phyloP scores from a whole-genome alignment of 306 rosid genomes.

The Luffa aegyptiaca region DNA sequence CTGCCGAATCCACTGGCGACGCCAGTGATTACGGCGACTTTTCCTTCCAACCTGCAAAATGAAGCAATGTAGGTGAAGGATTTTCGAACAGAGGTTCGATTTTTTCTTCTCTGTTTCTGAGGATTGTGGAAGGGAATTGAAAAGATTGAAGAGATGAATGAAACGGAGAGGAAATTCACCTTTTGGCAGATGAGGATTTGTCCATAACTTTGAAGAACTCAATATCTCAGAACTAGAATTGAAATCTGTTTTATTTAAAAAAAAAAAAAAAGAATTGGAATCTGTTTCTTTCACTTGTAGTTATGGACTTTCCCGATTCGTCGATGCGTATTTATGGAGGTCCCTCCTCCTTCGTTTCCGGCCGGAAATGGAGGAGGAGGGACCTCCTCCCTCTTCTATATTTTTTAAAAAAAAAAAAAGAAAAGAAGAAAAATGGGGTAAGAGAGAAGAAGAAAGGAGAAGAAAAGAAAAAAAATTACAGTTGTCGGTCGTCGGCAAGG shows the following conservation, averaged over 20 bases:
- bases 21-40: constrained; percentile 70
- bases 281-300: too few relatives aligned
- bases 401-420: too few relatives aligned
- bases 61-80: not conserved
- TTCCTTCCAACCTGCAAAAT: constrained; percentile 43
- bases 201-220: not conserved
- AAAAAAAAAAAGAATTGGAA: too few relatives aligned
- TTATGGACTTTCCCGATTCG: not conserved
- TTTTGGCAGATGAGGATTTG: not conserved
- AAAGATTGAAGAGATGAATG: not conserved
- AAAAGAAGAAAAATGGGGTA: too few relatives aligned
- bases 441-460: too few relatives aligned
- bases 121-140: not conserved
- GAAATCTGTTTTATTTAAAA: not conserved
- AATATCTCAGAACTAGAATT: not conserved
- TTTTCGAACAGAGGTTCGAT: not conserved
- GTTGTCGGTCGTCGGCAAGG: too few relatives aligned
- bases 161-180: not conserved
- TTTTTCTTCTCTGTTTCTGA: not conserved
- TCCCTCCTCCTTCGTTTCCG: too few relatives aligned
- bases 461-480: too few relatives aligned
- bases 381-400: too few relatives aligned
- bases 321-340: not conserved
- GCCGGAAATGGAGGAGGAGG: too few relatives aligned
- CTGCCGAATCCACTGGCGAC: constrained; percentile 73